Evolutionary conservation across 2,329 filamentous ascomycete genomes (phyloP), one percentile per base, ranked within the genome.

Genomic region (Verticillium zaregamsianum): DNA sequence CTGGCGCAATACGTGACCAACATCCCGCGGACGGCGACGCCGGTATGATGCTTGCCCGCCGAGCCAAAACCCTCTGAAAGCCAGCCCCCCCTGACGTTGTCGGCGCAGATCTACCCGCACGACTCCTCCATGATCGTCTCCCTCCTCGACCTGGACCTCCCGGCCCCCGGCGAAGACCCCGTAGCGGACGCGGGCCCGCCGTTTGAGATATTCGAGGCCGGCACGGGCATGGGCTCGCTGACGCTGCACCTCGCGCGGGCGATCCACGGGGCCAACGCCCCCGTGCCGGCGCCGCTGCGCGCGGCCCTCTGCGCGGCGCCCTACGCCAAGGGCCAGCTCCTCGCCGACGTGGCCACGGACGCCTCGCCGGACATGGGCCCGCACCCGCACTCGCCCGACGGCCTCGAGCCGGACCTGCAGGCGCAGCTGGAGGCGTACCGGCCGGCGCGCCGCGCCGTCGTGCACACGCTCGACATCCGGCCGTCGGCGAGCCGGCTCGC

Each of bases 201-300:
- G 0, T 73, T 93, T 14, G 90, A 94, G 70, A 90, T 95, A 55
- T 87, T 95, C 59, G 92, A 95, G 74, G 91, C 91, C 56, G 91
- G 92, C 17, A 95, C 91, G 3, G 92, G 91, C n/a, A 90, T 93
- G 79, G 92, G 91, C 62, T 88, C 89, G 37, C 75, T 95, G 62
- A 94, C 91, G 0, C 75, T 95, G 5, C 86, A 93, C 69, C 80
- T 95, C 25, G 87, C 90, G 33, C 84, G 90, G 59, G 90, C 90
- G 3, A 85, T 95, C 55, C 89, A 93, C 70, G 90, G 85, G 55
- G 89, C 86, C 20, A 93, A 93, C 69, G 76, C 84, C 2, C 74
- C 79, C 7, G 59, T 76, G 3, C 76, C 82, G 6, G 80, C 82
- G 0, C 69, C 73, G 15, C 71, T 81, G 17, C 79, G 79, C 23